Percentiles rank a stretch among this genome's conserved stretches.
Evolutionary conservation across 108 stramenopile genomes (phyloP).

Genomic region (Fragilariopsis cylindrus): DNA sequence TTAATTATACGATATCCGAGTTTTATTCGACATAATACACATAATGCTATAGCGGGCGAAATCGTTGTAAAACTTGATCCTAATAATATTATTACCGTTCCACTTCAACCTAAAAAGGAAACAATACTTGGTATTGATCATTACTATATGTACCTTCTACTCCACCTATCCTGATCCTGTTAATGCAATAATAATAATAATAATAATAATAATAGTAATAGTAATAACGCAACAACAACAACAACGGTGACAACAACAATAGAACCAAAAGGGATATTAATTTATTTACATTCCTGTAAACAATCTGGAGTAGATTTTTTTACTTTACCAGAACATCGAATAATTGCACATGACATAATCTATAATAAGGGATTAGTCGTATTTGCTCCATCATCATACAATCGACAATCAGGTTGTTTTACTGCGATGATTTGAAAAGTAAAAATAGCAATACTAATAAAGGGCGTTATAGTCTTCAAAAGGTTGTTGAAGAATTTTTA

Average conservation of each 20-base stretch:
- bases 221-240: slow-evolving; percentile 1
- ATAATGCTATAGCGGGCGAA: slow-evolving; percentile 5
- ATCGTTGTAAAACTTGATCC: slow-evolving; percentile 18
- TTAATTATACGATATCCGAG: slow-evolving; percentile 3
- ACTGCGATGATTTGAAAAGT: slow-evolving; percentile 14
- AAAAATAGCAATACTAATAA: no score
- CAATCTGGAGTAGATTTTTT: slow-evolving; percentile 38
- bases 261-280: slow-evolving; percentile 20
- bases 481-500: slow-evolving; percentile 22
- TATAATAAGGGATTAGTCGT: slow-evolving; percentile 29
- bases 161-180: neutral
- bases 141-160: slow-evolving; percentile 24
- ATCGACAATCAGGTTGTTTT: slow-evolving; percentile 38
- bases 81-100: slow-evolving; percentile 17
- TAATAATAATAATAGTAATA: neutral
- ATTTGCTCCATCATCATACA: slow-evolving; percentile 28
- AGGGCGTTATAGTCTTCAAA: neutral
- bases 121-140: slow-evolving; percentile 15
- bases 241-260: slow-evolving; percentile 10
- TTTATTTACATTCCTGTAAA: slow-evolving; percentile 39
- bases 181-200: neutral
- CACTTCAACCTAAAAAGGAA: slow-evolving; percentile 13
- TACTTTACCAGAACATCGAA: slow-evolving; percentile 39
- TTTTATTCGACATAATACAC: slow-evolving; percentile 3
- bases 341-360: slow-evolving; percentile 27